phyloP scores from a whole-genome alignment of 2,329 filamentous ascomycete genomes.

The Stachybotrys chlorohalonatus region DNA sequence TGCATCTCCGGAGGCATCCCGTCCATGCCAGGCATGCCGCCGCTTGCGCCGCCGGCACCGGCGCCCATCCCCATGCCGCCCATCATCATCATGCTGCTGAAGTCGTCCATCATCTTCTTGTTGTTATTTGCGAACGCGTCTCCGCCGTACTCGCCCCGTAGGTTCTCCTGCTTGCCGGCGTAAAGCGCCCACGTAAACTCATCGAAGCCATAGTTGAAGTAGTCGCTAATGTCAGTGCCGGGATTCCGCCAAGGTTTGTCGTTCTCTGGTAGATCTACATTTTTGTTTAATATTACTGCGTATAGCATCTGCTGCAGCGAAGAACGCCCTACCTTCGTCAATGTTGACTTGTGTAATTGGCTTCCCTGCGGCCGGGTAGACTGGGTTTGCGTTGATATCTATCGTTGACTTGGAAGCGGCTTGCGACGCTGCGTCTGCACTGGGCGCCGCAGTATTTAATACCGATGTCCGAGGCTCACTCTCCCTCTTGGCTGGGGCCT shows the following conservation, averaged over 20 bases:
- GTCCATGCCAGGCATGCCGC: constrained; percentile 48
- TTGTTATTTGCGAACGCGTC: constrained; percentile 52
- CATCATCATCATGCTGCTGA: constrained; percentile 62
- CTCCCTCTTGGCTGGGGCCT: constrained; percentile 37
- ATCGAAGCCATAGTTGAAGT: constrained; percentile 98
- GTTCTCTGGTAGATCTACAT: constrained; percentile 58
- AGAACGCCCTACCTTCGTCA: constrained; percentile 45
- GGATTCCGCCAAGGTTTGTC: constrained; percentile 94
- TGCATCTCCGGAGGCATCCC: constrained; percentile 60
- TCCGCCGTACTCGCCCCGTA: constrained; percentile 67
- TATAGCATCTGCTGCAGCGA: constrained; percentile 1
- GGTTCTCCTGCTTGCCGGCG: constrained; percentile 73
- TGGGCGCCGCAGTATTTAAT: constrained; percentile 26
- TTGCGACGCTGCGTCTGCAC: constrained; percentile 46
- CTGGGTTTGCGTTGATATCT: constrained; percentile 74
- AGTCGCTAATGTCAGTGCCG: constrained; percentile 89
- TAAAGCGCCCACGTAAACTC: constrained; percentile 98
- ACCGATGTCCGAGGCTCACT: constrained; percentile 22
- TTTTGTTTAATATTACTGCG: neutral
- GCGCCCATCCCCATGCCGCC: constrained; percentile 36
- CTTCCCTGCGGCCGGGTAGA: constrained; percentile 71
- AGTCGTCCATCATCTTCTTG: constrained; percentile 73
- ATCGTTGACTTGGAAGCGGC: constrained; percentile 73
- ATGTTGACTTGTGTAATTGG: constrained; percentile 70
- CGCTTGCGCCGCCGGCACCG: constrained; percentile 19